Conservation (phyloP, 345 rosid species). For the Triadica sebifera region DNA sequence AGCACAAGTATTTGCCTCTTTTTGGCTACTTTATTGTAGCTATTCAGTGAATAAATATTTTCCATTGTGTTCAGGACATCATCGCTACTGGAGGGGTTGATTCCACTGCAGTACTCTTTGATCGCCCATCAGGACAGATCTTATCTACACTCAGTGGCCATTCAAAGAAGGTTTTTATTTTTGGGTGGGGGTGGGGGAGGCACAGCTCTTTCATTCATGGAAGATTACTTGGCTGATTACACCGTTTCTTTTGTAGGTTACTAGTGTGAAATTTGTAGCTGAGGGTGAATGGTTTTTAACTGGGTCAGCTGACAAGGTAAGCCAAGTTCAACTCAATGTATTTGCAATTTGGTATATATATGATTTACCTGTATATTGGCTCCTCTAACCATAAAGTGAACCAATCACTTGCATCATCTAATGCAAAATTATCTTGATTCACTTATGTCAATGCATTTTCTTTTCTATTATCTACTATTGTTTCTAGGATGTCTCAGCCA, state of each 20-base stretch:
- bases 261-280: constrained; percentile 81
- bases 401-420: neutral
- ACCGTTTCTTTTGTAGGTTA: constrained; percentile 55
- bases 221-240: constrained; percentile 11
- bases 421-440: neutral
- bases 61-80: constrained; percentile 53
- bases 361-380: neutral
- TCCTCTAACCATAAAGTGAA: neutral
- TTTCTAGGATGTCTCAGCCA: no score
- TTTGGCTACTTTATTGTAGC: no score
- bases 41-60: neutral
- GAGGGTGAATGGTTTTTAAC: constrained; percentile 62
- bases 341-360: neutral
- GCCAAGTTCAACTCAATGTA: neutral
- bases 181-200: neutral
- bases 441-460: neutral
- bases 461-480: neutral
- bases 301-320: constrained; percentile 90
- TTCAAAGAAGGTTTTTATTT: constrained; percentile 70
- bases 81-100: constrained; percentile 95
- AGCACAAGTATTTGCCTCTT: neutral
- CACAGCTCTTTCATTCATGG: constrained; percentile 1
- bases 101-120: constrained; percentile 77
- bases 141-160: constrained; percentile 87
- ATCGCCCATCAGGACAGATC: constrained; percentile 86